These are phyloP conservation scores for Usnea hakonensis DNA, from an alignment of 495 filamentous ascomycete species.

Conservation along the genomic window DNA sequence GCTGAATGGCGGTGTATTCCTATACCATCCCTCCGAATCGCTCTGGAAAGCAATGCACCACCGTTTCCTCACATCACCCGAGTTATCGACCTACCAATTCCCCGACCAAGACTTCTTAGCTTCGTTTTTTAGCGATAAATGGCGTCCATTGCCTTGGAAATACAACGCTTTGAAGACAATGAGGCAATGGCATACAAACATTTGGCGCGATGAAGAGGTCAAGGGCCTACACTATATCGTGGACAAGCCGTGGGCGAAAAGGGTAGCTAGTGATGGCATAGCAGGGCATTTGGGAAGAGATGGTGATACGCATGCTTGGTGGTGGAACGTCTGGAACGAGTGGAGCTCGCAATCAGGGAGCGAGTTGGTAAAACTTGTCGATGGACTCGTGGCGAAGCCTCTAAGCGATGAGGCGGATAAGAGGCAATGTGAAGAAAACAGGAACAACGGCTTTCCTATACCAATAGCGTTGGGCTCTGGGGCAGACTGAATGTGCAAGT, in stretches of 20 bases:
- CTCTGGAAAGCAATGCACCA: constrained; percentile 34
- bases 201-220: constrained; percentile 48
- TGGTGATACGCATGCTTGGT: constrained; percentile 40
- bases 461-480: neutral
- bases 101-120: constrained; percentile 50
- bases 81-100: constrained; percentile 36
- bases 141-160: constrained; percentile 39
- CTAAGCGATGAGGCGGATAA: constrained; percentile 23
- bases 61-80: constrained; percentile 31
- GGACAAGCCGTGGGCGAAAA: constrained; percentile 48
- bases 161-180: constrained; percentile 50
- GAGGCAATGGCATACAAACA: constrained; percentile 43
- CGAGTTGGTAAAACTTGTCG: constrained; percentile 53
- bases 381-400: constrained; percentile 33
- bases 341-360: constrained; percentile 46
- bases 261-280: constrained; percentile 35
- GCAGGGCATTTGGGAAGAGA: constrained; percentile 40
- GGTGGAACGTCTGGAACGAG: constrained; percentile 56
- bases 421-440: constrained; percentile 16
- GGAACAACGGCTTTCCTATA: constrained; percentile 17
- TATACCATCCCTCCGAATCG: constrained; percentile 35
- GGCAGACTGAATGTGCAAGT: neutral
- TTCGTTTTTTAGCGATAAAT: constrained; percentile 37
- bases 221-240: constrained; percentile 47
- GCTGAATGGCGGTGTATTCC: constrained; percentile 67